phyloP scores from a whole-genome alignment of 441 rosid genomes.

The Erysimum cheiri region DNA sequence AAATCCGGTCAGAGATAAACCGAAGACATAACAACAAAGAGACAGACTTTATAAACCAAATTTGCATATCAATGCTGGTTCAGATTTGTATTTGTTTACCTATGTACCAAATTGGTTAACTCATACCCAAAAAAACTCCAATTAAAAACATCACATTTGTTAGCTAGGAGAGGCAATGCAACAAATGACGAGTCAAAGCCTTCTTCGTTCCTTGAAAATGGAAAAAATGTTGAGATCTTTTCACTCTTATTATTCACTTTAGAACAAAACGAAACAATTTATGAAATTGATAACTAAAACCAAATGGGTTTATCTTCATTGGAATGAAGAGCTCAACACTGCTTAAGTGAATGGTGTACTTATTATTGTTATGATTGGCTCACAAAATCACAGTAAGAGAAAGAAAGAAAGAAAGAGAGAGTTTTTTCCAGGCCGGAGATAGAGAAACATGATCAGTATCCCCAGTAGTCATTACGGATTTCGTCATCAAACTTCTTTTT shows the following conservation, averaged over 20 bases:
- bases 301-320: slow-evolving; percentile 40
- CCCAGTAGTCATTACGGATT: slow-evolving; percentile 93
- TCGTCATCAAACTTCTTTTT: slow-evolving; percentile 97
- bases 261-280: slow-evolving; percentile 30
- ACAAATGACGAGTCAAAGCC: neutral
- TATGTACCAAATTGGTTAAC: neutral
- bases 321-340: slow-evolving; percentile 42
- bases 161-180: slow-evolving; percentile 11
- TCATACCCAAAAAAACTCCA: neutral
- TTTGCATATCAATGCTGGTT: neutral
- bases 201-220: neutral
- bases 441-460: slow-evolving; percentile 56
- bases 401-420: slow-evolving; percentile 4
- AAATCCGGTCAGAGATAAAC: slow-evolving; percentile 5
- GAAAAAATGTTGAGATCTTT: neutral
- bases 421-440: slow-evolving; percentile 11
- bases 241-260: slow-evolving; percentile 23
- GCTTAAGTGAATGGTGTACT: slow-evolving; percentile 38
- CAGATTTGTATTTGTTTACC: neutral
- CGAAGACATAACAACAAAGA: neutral
- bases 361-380: slow-evolving; percentile 41
- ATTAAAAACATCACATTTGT: neutral
- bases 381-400: slow-evolving; percentile 40
- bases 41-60: neutral
- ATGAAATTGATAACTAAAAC: slow-evolving; percentile 35